Conservation (phyloP, 2,329 filamentous ascomycete genomes). For the Talaromyces sp. region DNA sequence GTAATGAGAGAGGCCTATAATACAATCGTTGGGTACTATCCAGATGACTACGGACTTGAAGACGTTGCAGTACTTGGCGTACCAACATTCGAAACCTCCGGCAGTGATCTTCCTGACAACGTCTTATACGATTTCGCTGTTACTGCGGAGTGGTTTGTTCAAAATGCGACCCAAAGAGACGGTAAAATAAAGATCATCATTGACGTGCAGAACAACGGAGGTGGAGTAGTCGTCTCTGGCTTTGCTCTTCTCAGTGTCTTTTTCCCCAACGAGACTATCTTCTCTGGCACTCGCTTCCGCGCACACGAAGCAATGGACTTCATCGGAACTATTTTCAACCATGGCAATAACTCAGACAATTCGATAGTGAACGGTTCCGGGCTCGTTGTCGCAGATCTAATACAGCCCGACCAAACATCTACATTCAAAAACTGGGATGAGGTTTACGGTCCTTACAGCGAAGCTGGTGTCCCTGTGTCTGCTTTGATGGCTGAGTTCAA, state of each 20-base stretch:
- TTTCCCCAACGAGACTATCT: constrained; percentile 48
- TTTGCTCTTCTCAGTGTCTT: constrained; percentile 54
- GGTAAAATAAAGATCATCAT: constrained; percentile 62
- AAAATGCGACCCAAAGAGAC: constrained; percentile 27
- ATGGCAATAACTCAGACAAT: constrained; percentile 14
- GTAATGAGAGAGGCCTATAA: constrained; percentile 21
- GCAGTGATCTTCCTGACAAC: constrained; percentile 7
- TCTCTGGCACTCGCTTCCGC: constrained; percentile 48
- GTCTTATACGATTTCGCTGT: constrained; percentile 20
- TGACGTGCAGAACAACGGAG: constrained; percentile 60
- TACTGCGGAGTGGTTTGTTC: constrained; percentile 25
- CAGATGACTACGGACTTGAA: constrained; percentile 38
- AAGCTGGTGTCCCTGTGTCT: constrained; percentile 23
- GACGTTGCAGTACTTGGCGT: constrained; percentile 47
- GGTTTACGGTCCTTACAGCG: constrained; percentile 40
- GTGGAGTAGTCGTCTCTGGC: constrained; percentile 51
- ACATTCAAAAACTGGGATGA: constrained; percentile 44
- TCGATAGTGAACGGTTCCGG: neutral
- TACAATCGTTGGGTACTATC: constrained; percentile 46
- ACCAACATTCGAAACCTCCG: constrained; percentile 26
- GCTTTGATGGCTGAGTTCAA: constrained; percentile 28
- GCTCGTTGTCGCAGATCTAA: neutral
- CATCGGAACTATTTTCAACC: constrained; percentile 28
- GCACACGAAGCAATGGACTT: constrained; percentile 42
- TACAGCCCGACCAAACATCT: constrained; percentile 27